Conservation (phyloP, 2,329 filamentous ascomycete genomes). For the Fusarium redolens region DNA sequence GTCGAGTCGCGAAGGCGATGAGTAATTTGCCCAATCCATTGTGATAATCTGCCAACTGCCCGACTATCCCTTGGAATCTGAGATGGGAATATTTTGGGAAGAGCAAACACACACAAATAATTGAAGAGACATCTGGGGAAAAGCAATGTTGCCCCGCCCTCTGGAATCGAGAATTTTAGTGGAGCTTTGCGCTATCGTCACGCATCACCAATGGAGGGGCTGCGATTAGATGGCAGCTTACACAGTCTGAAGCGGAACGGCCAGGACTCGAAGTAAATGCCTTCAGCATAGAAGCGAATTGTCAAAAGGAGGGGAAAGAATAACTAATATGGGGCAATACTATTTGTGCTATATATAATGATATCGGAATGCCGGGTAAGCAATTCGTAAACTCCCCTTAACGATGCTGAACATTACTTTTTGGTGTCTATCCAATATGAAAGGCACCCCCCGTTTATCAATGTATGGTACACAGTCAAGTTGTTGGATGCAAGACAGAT, state of each 20-base stretch:
- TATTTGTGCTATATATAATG: background rate
- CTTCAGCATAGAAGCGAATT: background rate
- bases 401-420: background rate
- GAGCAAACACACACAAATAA: slow-evolving; percentile 21
- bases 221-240: slow-evolving; percentile 35
- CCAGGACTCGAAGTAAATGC: too few species aligned
- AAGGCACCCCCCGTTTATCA: background rate
- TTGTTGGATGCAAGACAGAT: background rate
- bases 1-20: slow-evolving; percentile 42
- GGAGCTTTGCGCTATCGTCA: slow-evolving; percentile 33
- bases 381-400: background rate
- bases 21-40: slow-evolving; percentile 44
- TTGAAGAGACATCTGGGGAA: slow-evolving; percentile 33
- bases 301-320: background rate
- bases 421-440: background rate
- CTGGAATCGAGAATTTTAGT: slow-evolving; percentile 32
- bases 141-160: slow-evolving; percentile 41
- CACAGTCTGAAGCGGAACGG: background rate
- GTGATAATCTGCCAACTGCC: slow-evolving; percentile 20
- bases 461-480: background rate
- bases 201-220: slow-evolving; percentile 42
- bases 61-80: slow-evolving; percentile 10
- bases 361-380: background rate
- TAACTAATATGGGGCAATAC: background rate
- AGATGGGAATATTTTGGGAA: slow-evolving; percentile 7